Evolutionary conservation across 768 basidiomycete genomes (phyloP), one percentile per base, ranked within the genome.

Genomic region (Rhodotorula paludigena): DNA sequence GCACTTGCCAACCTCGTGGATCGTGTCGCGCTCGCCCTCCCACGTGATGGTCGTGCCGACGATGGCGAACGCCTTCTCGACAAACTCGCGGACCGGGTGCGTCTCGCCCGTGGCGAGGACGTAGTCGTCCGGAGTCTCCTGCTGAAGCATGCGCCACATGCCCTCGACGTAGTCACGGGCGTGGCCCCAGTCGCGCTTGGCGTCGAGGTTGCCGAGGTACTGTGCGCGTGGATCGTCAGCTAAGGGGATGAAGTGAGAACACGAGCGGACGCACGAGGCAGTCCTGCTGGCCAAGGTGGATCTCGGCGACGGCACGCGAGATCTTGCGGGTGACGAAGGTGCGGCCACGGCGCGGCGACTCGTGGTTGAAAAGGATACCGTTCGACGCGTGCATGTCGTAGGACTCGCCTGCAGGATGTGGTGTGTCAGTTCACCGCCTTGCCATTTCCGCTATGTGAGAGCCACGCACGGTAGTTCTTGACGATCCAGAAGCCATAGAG

Each of bases 261-360:
- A 10, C 28, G 35, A 36, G 42, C 3, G 23, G 44, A 45, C 69
- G 30, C 44, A 70, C 69, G 49, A 98, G 80, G 77, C 91, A 92
- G 63, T 84, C 80, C 78, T 92, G 90, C 81, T 94, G 93, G 62
- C 89, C 90, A 55, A 92, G 79, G 65, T 83, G 82, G 76, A 98
- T 97, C 76, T 98, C 93, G 14, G 93, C 92, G 25, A 86, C 92
- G 16, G 92, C 92, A 67, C 93, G 83, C 52, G 89, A 82, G 75
- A 97, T 96, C 82, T 97, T 97, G 76, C 92, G 83, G 48, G 93
- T 96, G 73, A 97, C 92, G 80, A 97, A 97, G 14, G 92, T 97
- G 77, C 92, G 82, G 30, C 93, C 93, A 74, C 93, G 84, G 57
- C 93, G 84, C 20, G 94, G 93, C 74, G 92, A 94, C 81, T 98